Evolutionary conservation across 148 eudicot species (phyloP).

Genomic region (Tetragonia tetragonoides): DNA sequence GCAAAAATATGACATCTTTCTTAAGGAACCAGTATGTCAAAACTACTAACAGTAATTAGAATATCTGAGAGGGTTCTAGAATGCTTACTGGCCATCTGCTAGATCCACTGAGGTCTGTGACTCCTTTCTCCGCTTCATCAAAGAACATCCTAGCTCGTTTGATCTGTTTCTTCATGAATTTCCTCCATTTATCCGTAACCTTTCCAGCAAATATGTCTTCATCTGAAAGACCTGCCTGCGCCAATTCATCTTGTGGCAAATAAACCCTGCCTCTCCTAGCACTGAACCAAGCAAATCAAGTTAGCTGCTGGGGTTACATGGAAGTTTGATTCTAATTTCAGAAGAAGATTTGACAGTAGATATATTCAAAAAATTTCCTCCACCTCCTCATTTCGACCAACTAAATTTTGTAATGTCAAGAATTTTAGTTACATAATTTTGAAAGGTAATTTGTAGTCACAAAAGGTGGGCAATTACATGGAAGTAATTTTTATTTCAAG

Average conservation of each 20-base stretch:
- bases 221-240: constrained; percentile 92
- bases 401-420: background rate
- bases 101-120: constrained; percentile 73
- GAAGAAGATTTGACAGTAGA: background rate
- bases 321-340: background rate
- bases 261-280: constrained; percentile 90
- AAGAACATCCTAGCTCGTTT: constrained; percentile 91
- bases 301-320: constrained; percentile 6
- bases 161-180: constrained; percentile 89
- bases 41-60: background rate
- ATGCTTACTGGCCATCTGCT: constrained; percentile 96
- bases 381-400: background rate
- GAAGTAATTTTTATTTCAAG: background rate
- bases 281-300: constrained; percentile 40
- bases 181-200: constrained; percentile 95
- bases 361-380: background rate
- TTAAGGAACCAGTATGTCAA: no score
- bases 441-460: no score
- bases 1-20: no score
- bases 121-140: constrained; percentile 87
- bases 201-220: constrained; percentile 87
- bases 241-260: constrained; percentile 91
- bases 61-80: background rate
- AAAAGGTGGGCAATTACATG: background rate
- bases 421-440: background rate